Percentiles rank a stretch among this genome's conserved stretches.
These are phyloP conservation scores for Kuraishia ogatae DNA, from an alignment of 805 yeast genomes.

Conservation along the genomic window DNA sequence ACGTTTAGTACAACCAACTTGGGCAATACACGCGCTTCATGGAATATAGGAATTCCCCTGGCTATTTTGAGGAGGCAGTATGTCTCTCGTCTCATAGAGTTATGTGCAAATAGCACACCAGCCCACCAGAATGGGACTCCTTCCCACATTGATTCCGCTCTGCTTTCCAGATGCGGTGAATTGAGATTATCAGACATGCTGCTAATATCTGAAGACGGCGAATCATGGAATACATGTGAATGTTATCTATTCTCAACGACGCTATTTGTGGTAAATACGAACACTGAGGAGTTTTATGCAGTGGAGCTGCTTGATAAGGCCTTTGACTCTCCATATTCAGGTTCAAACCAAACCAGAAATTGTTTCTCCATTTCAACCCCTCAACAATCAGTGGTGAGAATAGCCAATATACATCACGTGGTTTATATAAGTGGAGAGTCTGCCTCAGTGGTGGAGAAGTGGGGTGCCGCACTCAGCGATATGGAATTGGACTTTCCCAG, in stretches of 20 bases:
- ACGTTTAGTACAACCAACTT: not conserved
- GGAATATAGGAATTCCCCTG: not conserved
- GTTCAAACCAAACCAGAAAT: not conserved
- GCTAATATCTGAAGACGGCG: conserved; percentile 2
- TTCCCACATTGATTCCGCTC: conserved; percentile 2
- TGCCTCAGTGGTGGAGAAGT: conserved; percentile 15
- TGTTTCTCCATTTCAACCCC: conserved; percentile 1
- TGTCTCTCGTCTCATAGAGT: not conserved
- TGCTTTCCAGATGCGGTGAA: conserved; percentile 18
- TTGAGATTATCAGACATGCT: conserved; percentile 21
- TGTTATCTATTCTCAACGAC: conserved; percentile 20
- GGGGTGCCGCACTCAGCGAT: conserved; percentile 21
- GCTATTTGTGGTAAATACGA: conserved; percentile 12
- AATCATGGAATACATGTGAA: conserved; percentile 9
- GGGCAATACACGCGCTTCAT: not conserved
- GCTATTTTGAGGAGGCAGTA: not conserved
- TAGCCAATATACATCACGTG: not conserved
- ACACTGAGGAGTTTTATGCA: conserved; percentile 3
- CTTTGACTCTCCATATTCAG: not conserved
- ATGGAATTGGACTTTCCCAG: conserved; percentile 14
- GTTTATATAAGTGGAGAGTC: not conserved
- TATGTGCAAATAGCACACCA: not conserved
- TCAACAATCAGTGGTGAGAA: not conserved
- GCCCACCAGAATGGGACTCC: not conserved
- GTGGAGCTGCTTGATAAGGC: not conserved